phyloP scores from a whole-genome alignment of 2,329 filamentous ascomycete genomes.

The Fusarium domesticum region DNA sequence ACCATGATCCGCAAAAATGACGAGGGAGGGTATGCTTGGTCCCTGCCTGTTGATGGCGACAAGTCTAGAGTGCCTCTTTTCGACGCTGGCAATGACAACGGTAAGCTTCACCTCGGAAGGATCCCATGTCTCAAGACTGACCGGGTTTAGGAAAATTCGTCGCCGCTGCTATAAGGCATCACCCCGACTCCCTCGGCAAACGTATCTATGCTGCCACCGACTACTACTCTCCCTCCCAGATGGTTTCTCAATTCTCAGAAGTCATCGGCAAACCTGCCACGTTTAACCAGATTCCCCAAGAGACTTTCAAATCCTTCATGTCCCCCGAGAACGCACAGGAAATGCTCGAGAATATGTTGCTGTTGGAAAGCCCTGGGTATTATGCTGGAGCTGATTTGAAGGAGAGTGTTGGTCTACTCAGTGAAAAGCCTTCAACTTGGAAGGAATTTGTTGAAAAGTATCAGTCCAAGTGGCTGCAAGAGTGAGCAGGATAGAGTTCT shows the following conservation, averaged over 20 bases:
- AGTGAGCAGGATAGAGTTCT: neutral
- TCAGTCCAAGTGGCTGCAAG: conserved; percentile 28
- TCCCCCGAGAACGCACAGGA: conserved; percentile 32
- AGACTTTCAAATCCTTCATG: conserved; percentile 37
- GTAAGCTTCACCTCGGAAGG: conserved; percentile 25
- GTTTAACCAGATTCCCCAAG: conserved; percentile 31
- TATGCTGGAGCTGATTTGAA: conserved; percentile 36
- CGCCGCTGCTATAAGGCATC: conserved; percentile 33
- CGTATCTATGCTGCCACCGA: conserved; percentile 36
- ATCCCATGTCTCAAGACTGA: fast-evolving
- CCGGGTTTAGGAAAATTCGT: conserved; percentile 33
- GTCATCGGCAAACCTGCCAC: conserved; percentile 34
- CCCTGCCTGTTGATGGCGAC: conserved; percentile 30
- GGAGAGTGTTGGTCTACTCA: conserved; percentile 33
- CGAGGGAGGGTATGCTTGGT: conserved; percentile 30
- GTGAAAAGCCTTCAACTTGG: conserved; percentile 38
- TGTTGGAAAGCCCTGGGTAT: conserved; percentile 42
- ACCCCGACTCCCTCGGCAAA: conserved; percentile 28
- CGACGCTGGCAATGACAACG: conserved; percentile 39
- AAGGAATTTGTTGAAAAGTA: conserved; percentile 36
- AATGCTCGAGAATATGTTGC: conserved; percentile 42
- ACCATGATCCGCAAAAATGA: conserved; percentile 29
- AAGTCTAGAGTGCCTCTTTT: conserved; percentile 39
- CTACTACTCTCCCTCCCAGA: conserved; percentile 35
- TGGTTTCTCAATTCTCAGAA: conserved; percentile 36